Evolutionary conservation across 2,329 filamentous ascomycete species (phyloP), one percentile per base, ranked within the genome.

Genomic region (Alternaria longipes): DNA sequence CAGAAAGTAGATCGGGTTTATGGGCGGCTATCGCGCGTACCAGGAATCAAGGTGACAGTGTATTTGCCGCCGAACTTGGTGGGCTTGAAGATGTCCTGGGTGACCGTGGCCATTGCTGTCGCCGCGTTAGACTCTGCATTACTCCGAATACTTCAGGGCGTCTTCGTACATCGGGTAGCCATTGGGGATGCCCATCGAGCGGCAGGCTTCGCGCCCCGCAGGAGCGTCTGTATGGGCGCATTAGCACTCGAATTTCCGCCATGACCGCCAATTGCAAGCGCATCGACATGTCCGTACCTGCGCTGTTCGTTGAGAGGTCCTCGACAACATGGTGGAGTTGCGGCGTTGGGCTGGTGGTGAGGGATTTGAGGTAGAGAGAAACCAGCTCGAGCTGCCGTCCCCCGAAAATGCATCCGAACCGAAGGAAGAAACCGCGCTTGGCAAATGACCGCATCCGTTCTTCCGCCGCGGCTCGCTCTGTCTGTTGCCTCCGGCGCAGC

Each of bases 61-160:
- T 98, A 99, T 86, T 98, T 99, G 85, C 94, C 93, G 81, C 95
- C 95, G 82, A 94, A 98, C 87, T 98, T 95, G 85, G 94, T 93
- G 74, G 94, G 94, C 88, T 97, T 97, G 89, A 98, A 97, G 83
- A 98, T 94, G 83, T 98, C 95, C 80, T 91, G 91, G 83, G 93
- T 89, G 74, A 97, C 86, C 68, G 92, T 97, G 53, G 81, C 81
- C 71, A 79, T 72, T 58, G 71, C 76, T 79, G 58, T 55, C 36
- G 46, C 32, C 20, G 16, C 46, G 67, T 75, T 60, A 74, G 68
- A 38, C 40, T 47, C 32, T 56, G 44, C 56, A 55, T 54, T 26
- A 11, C 9, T 32, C 30, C 41, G 5, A 22, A 49, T 38, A n/a
- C 41, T 24, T 41, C 5, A 45, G 8, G 40, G 24, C n/a, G 55